A percentile compares a stretch with the other conserved stretches of the same genome.
phyloP scores from a whole-genome alignment of 352 stramenopile species.

The Nothophytophthora sp. region DNA sequence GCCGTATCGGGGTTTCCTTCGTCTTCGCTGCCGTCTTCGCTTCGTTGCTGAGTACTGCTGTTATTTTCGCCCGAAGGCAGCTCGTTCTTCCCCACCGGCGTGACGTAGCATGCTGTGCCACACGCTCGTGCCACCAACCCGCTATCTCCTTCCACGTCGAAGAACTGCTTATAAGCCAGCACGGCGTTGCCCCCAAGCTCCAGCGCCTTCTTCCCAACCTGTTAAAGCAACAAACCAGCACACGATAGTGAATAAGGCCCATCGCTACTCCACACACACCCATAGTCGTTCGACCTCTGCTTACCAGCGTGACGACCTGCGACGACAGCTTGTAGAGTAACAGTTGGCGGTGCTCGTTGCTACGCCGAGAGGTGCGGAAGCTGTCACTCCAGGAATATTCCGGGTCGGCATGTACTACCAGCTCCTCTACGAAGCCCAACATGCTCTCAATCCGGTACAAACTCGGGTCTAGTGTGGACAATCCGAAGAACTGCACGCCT shows the following conservation, averaged over 20 bases:
- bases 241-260: constrained; percentile 28
- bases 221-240: constrained; percentile 25
- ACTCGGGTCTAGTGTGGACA: constrained; percentile 92
- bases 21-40: constrained; percentile 37
- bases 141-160: constrained; percentile 99
- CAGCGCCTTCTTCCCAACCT: constrained; percentile 94
- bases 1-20: constrained; percentile 27
- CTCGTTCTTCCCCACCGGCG: constrained; percentile 63
- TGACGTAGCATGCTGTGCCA: constrained; percentile 91
- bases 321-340: constrained; percentile 95
- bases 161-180: constrained; percentile 97
- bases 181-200: constrained; percentile 98
- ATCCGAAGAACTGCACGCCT: constrained; percentile 97
- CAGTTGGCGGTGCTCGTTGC: constrained; percentile 96
- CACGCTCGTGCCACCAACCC: constrained; percentile 96
- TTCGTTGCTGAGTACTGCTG: constrained; percentile 24
- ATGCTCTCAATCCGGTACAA: constrained; percentile 90
- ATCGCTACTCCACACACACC: neutral
- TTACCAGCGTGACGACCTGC: constrained; percentile 69
- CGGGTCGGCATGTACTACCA: constrained; percentile 98
- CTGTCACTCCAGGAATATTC: constrained; percentile 98
- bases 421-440: constrained; percentile 93
- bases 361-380: constrained; percentile 91
- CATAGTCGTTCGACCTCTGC: too few species aligned
- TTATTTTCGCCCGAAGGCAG: constrained; percentile 8